phyloP scores from a whole-genome alignment of 805 yeast genomes.

The Yarrowia bubula region DNA sequence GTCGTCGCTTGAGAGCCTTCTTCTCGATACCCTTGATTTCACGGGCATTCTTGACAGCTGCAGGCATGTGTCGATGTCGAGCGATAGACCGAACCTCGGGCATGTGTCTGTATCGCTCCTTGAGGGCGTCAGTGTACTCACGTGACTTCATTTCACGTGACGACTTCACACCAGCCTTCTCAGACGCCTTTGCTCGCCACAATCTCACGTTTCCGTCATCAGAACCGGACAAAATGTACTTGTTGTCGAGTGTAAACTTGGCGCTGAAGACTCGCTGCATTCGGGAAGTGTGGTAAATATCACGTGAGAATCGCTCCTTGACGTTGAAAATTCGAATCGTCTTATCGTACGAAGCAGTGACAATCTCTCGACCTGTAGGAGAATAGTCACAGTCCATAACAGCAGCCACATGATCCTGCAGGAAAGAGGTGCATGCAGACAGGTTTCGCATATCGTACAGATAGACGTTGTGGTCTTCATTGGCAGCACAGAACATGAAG shows the following conservation, averaged over 20 bases:
- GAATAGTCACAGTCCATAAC: constrained; percentile 92
- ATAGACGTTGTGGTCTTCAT: constrained; percentile 93
- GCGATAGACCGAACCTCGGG: constrained; percentile 90
- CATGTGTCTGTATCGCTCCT: constrained; percentile 91
- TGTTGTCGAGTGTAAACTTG: constrained; percentile 82
- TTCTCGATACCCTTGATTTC: constrained; percentile 79
- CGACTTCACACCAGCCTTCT: constrained; percentile 76
- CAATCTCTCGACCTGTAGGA: constrained; percentile 96
- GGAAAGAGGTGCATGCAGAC: constrained; percentile 75
- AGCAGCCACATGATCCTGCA: constrained; percentile 93
- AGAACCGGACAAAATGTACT: constrained; percentile 83
- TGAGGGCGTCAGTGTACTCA: constrained; percentile 88
- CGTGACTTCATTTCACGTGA: constrained; percentile 75
- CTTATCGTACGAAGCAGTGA: constrained; percentile 92
- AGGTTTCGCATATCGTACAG: constrained; percentile 96
- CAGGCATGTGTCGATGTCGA: constrained; percentile 90
- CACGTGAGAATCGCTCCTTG: constrained; percentile 87
- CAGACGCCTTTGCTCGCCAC: constrained; percentile 89
- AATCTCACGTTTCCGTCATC: constrained; percentile 94
- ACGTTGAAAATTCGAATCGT: constrained; percentile 78
- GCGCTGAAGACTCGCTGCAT: constrained; percentile 93
- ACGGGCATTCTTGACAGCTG: constrained; percentile 79
- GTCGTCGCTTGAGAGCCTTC: constrained; percentile 72
- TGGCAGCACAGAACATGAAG: constrained; percentile 83
- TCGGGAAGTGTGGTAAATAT: constrained; percentile 92